A percentile compares a stretch with the other conserved stretches of the same genome.
Conservation (phyloP, 352 stramenopile species). For the Globisporangium sylvaticum region DNA sequence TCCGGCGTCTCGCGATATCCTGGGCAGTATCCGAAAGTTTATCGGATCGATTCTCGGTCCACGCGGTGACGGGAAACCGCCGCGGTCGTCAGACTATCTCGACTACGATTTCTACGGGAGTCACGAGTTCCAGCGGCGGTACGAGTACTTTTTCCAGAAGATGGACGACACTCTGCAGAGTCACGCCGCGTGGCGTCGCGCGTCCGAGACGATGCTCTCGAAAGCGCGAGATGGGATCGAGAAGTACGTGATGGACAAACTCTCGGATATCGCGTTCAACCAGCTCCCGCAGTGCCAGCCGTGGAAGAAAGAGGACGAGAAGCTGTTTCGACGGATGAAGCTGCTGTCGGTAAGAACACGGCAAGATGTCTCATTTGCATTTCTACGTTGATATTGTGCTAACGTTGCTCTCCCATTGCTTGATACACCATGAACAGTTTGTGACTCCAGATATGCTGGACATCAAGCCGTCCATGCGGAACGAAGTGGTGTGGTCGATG, state of each 20-base stretch:
- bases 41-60: constrained; percentile 74
- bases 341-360: constrained; percentile 53
- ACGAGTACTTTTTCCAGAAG: constrained; percentile 64
- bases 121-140: constrained; percentile 65
- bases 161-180: constrained; percentile 57
- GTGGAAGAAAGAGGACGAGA: constrained; percentile 74
- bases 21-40: constrained; percentile 73
- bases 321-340: constrained; percentile 74
- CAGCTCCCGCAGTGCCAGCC: constrained; percentile 55
- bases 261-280: constrained; percentile 77
- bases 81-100: constrained; percentile 61
- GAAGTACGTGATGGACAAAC: constrained; percentile 91
- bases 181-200: constrained; percentile 65
- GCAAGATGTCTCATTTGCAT: not conserved
- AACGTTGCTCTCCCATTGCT: not conserved
- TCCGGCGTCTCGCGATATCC: constrained; percentile 64
- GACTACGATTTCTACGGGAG: constrained; percentile 81
- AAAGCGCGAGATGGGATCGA: constrained; percentile 84
- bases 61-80: constrained; percentile 64
- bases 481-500: constrained; percentile 88
- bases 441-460: constrained; percentile 87
- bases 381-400: constrained; percentile 3
- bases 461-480: constrained; percentile 87
- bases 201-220: constrained; percentile 49
- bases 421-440: constrained; percentile 31